phyloP scores from a whole-genome alignment of 345 rosid species.

The Eucalyptus urophylla region DNA sequence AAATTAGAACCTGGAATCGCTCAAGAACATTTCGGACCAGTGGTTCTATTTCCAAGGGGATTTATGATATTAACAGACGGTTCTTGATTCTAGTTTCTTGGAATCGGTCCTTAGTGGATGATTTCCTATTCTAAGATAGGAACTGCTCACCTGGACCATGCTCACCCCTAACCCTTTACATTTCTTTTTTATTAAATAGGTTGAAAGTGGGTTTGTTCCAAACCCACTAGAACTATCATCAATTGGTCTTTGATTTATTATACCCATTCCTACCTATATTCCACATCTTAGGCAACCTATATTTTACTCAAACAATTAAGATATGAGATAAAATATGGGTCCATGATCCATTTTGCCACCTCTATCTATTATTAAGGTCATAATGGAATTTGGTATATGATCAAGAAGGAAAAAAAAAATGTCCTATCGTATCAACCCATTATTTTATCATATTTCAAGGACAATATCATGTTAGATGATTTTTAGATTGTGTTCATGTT shows the following conservation, averaged over 20 bases:
- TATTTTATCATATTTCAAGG: neutral
- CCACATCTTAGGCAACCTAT: neutral
- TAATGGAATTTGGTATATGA: neutral
- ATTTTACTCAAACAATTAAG: neutral
- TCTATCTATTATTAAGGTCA: neutral
- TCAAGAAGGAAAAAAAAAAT: neutral
- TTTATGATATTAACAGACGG: rapidly evolving
- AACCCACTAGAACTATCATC: neutral
- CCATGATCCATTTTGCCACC: neutral
- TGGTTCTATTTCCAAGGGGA: too few relatives aligned
- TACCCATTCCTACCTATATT: neutral
- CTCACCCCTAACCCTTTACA: too few relatives aligned
- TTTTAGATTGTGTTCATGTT: neutral
- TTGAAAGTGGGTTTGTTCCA: neutral
- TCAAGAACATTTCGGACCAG: too few relatives aligned
- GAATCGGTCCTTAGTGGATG: rapidly evolving
- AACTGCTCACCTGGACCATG: rapidly evolving
- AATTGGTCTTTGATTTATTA: neutral
- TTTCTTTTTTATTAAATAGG: neutral
- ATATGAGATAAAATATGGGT: neutral
- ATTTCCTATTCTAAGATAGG: too few relatives aligned
- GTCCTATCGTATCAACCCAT: neutral
- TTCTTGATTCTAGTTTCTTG: too few relatives aligned
- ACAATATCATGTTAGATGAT: neutral
- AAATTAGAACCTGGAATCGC: too few relatives aligned